Evolutionary conservation across 108 stramenopile species (phyloP).

Genomic region (Nitzschia sp.): DNA sequence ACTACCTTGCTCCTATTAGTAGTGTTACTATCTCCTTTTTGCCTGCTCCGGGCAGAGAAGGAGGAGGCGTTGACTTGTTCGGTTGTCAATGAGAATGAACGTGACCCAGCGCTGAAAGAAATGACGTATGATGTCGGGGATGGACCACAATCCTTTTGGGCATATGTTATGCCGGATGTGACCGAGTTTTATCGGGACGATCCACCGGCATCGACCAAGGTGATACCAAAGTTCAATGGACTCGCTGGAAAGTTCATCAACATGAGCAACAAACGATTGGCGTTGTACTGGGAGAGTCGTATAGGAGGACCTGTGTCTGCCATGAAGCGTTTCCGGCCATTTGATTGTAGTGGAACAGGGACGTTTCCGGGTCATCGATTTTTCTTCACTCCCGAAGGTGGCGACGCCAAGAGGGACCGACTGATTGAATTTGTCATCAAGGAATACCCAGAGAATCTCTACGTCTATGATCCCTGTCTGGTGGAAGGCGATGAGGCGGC

Average conservation of each 20-base stretch:
- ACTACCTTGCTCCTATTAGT: no score
- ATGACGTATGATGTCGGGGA: constrained; percentile 61
- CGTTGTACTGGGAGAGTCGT: constrained; percentile 60
- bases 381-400: constrained; percentile 41
- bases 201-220: constrained; percentile 23
- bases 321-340: constrained; percentile 47
- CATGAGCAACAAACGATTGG: constrained; percentile 42
- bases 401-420: constrained; percentile 3
- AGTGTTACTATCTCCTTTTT: neutral
- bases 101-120: constrained; percentile 43
- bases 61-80: constrained; percentile 22
- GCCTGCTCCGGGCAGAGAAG: constrained; percentile 1
- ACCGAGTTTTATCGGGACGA: constrained; percentile 58
- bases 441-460: constrained; percentile 54
- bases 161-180: constrained; percentile 80
- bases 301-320: constrained; percentile 35
- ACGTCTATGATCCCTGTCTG: constrained; percentile 69
- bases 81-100: constrained; percentile 7
- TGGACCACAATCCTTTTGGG: constrained; percentile 49
- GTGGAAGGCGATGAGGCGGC: constrained; percentile 57
- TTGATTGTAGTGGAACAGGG: constrained; percentile 59
- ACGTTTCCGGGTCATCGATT: constrained; percentile 66
- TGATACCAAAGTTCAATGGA: constrained; percentile 55
- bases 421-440: constrained; percentile 36
- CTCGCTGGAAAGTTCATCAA: constrained; percentile 82